phyloP scores from a whole-genome alignment of 139 green algal species.

The Chlorella sp. region DNA sequence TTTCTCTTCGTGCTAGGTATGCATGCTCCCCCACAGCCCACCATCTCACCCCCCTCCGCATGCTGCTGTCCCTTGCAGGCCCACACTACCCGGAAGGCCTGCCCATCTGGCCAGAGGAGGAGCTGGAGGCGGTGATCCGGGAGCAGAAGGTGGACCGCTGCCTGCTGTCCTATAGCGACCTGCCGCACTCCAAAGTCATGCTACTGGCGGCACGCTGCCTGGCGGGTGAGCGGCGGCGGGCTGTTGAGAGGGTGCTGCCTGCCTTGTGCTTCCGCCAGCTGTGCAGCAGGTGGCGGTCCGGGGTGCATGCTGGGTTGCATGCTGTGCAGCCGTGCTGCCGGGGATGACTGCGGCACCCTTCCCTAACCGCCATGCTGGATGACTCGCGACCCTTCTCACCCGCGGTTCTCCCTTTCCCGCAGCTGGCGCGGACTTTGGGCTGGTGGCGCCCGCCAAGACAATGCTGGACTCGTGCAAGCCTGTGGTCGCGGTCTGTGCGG shows the following conservation, averaged over 20 bases:
- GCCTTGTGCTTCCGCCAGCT: neutral
- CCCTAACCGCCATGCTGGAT: neutral
- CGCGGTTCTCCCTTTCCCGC: neutral
- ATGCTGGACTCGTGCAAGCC: constrained; percentile 43
- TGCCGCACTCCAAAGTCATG: constrained; percentile 37
- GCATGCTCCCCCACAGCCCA: neutral
- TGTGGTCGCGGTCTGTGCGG: constrained; percentile 22
- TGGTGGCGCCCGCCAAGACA: constrained; percentile 36
- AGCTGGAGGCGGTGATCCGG: constrained; percentile 38
- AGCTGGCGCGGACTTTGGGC: constrained; percentile 45
- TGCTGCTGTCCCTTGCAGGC: neutral
- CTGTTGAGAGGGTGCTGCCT: neutral
- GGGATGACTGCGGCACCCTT: neutral
- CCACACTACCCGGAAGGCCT: constrained; percentile 43
- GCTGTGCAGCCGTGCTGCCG: neutral
- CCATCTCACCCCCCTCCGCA: no score
- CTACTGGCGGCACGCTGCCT: constrained; percentile 40
- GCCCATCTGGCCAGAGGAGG: constrained; percentile 44
- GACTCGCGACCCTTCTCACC: neutral
- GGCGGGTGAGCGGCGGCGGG: neutral
- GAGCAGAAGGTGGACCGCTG: constrained; percentile 39
- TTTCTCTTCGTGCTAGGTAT: no score
- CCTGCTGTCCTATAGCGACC: constrained; percentile 41
- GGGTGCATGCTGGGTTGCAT: neutral
- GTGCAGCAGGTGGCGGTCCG: neutral